A percentile compares a stretch with the other conserved stretches of the same genome.
Conservation (phyloP, 2,329 filamentous ascomycete genomes). For the Fusarium sarcochroum region DNA sequence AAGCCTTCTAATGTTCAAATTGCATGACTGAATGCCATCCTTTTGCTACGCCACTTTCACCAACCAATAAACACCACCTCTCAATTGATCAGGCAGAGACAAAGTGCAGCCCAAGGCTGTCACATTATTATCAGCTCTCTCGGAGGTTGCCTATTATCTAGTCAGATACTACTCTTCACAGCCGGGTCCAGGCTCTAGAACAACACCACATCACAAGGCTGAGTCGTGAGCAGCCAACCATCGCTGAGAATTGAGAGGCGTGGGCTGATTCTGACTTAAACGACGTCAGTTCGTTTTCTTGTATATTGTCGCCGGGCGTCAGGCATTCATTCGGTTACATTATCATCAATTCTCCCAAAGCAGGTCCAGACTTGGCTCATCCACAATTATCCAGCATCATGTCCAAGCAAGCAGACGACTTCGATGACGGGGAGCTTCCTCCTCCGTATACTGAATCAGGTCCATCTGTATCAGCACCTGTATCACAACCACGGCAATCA, state of each 20-base stretch:
- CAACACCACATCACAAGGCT: slow-evolving; percentile 29
- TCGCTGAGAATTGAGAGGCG: neutral
- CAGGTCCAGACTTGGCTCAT: slow-evolving; percentile 11
- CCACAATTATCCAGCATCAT: slow-evolving; percentile 15
- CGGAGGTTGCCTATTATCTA: slow-evolving; percentile 21
- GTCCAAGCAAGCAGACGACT: slow-evolving; percentile 31
- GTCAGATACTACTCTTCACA: slow-evolving; percentile 4
- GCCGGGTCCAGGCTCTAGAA: neutral
- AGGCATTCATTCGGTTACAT: slow-evolving; percentile 1
- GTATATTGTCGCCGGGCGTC: slow-evolving; percentile 26
- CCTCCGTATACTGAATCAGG: slow-evolving; percentile 45
- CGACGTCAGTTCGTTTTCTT: neutral
- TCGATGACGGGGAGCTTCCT: slow-evolving; percentile 41
- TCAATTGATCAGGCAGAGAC: slow-evolving; percentile 3
- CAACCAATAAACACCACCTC: slow-evolving; percentile 5
- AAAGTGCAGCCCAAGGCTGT: slow-evolving; percentile 31
- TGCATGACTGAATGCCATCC: slow-evolving; percentile 13
- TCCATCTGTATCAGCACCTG: slow-evolving; percentile 14
- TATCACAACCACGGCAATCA: slow-evolving; percentile 13
- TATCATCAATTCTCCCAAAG: neutral
- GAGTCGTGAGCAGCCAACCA: slow-evolving; percentile 13
- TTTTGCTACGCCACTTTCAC: slow-evolving; percentile 27
- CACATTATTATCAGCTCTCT: neutral
- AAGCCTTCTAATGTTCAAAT: slow-evolving; percentile 15
- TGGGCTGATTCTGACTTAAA: slow-evolving; percentile 24